These are phyloP conservation scores for Fomitopsis serialis DNA, from an alignment of 768 basidiomycete genomes.

Conservation along the genomic window DNA sequence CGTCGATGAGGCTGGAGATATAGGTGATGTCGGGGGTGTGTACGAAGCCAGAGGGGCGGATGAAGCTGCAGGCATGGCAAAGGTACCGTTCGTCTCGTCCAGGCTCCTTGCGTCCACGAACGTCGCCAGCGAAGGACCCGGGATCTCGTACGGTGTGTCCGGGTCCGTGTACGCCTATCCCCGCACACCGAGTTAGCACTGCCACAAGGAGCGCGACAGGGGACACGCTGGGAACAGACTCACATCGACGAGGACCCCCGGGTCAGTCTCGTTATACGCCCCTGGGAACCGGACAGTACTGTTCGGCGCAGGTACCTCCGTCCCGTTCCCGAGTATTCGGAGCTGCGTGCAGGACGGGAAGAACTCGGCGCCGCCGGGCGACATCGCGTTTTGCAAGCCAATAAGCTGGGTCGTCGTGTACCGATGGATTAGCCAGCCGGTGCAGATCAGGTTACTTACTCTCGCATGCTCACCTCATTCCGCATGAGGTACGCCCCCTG, in stretches of 20 bases:
- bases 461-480: constrained; percentile 39
- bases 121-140: constrained; percentile 16
- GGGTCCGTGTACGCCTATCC: constrained; percentile 14
- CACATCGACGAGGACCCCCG: constrained; percentile 54
- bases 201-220: neutral
- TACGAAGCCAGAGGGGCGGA: neutral
- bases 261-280: constrained; percentile 63
- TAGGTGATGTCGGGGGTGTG: too few relatives aligned
- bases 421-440: neutral
- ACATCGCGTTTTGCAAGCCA: constrained; percentile 21
- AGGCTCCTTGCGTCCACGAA: constrained; percentile 2
- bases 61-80: neutral
- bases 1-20: too few relatives aligned
- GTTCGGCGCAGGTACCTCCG: constrained; percentile 48
- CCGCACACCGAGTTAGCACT: neutral
- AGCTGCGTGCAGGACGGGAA: constrained; percentile 65
- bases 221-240: neutral
- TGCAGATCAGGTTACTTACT: neutral
- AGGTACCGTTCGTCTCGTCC: neutral
- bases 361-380: constrained; percentile 61
- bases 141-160: constrained; percentile 16
- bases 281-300: constrained; percentile 57
- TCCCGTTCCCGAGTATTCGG: constrained; percentile 47
- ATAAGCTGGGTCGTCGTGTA: constrained; percentile 17
- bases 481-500: constrained; percentile 73